A percentile compares a stretch with the other conserved stretches of the same genome.
These are phyloP conservation scores for Coelastrella sp. DNA, from an alignment of 139 green algal species.

Conservation along the genomic window DNA sequence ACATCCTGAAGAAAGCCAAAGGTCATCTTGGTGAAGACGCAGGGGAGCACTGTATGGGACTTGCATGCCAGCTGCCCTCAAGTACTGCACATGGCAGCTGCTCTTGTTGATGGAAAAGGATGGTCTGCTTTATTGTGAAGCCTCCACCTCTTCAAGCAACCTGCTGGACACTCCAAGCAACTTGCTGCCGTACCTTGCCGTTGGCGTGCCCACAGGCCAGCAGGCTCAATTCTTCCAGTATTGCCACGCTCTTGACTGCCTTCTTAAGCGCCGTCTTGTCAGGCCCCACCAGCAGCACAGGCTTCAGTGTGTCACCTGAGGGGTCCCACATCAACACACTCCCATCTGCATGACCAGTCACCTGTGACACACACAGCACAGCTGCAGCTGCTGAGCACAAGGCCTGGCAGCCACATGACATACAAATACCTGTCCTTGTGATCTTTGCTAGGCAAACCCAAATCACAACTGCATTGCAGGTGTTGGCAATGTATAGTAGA, in stretches of 20 bases:
- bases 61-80: too few relatives aligned
- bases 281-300: constrained; percentile 28
- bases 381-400: background rate
- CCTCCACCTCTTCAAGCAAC: too few relatives aligned
- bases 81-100: background rate
- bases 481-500: too few relatives aligned
- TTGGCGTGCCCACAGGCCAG: constrained; percentile 30
- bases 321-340: constrained; percentile 44
- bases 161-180: background rate
- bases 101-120: too few relatives aligned
- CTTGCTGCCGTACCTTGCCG: constrained; percentile 16
- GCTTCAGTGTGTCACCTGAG: constrained; percentile 17
- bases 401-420: background rate
- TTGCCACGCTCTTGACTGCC: background rate
- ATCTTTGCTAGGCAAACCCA: too few relatives aligned
- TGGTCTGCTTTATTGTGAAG: too few relatives aligned
- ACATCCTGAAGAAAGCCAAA: too few relatives aligned
- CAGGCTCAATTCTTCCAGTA: constrained; percentile 37
- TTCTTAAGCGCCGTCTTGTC: background rate
- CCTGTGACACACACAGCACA: background rate
- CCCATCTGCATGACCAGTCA: constrained; percentile 1
- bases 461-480: too few relatives aligned
- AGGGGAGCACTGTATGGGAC: too few relatives aligned
- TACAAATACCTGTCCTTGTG: too few relatives aligned
- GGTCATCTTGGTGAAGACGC: too few relatives aligned